Percentiles rank a stretch among this genome's conserved stretches.
Evolutionary conservation across 2,329 filamentous ascomycete species (phyloP).

Genomic region (Penicillium sclerotiorum): DNA sequence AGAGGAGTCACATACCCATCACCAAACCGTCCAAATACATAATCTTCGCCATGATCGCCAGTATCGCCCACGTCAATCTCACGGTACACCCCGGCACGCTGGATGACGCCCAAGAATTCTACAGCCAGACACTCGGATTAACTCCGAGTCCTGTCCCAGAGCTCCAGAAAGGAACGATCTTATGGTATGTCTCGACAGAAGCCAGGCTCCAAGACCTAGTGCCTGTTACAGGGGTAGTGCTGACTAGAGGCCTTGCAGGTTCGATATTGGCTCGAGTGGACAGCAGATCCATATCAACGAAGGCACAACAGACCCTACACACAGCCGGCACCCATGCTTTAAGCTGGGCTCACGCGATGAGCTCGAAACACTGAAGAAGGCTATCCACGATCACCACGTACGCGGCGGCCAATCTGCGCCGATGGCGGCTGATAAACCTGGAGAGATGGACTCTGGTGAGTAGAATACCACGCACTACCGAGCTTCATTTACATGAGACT

Average conservation of each 20-base stretch:
- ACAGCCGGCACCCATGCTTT: slow-evolving; percentile 63
- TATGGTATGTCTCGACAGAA: slow-evolving; percentile 61
- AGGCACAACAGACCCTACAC: slow-evolving; percentile 46
- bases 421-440: slow-evolving; percentile 58
- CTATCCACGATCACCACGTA: slow-evolving; percentile 56
- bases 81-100: slow-evolving; percentile 59
- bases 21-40: no score
- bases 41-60: slow-evolving; percentile 51
- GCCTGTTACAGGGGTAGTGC: background rate
- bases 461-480: no score
- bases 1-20: no score
- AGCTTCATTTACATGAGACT: background rate
- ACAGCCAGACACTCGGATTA: slow-evolving; percentile 59
- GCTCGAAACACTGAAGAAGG: slow-evolving; percentile 51
- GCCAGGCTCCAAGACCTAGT: no score
- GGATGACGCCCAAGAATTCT: slow-evolving; percentile 57
- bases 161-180: slow-evolving; percentile 53
- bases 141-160: slow-evolving; percentile 55
- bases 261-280: slow-evolving; percentile 57
- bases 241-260: slow-evolving; percentile 33
- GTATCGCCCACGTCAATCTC: slow-evolving; percentile 62
- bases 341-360: slow-evolving; percentile 51
- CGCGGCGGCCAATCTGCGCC: slow-evolving; percentile 55
- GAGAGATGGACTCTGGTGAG: slow-evolving; percentile 48
- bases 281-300: slow-evolving; percentile 61